Evolutionary conservation across 1,139 yeast species (phyloP), one percentile per base, ranked within the genome.

Genomic region (Lodderomyces beijingensis): DNA sequence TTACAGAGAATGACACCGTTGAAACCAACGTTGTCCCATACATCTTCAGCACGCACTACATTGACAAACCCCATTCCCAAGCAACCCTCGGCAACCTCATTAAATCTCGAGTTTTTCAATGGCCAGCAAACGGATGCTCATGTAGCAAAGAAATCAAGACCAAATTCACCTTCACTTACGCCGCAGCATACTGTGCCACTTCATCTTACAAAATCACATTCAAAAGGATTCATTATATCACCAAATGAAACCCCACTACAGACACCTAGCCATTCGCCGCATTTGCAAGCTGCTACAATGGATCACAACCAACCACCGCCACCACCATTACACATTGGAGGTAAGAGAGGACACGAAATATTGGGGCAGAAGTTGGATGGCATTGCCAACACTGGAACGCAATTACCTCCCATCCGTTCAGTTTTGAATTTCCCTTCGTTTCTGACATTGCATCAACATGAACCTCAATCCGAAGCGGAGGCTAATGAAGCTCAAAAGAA

Each of bases 181-280:
- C 16, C 18, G 25, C 25, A 9, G 17, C n/a, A 36, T 18, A n/a
- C 18, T 30, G 17, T 15, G 31, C 10, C 26, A 19, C 13, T 25
- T 29, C 16, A 31, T 16, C 12, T 33, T 18, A 30, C 33, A 32
- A 18, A 13, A 12, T 16, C 40, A 8, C 10, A 12, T n/a, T 23
- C 25, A 23, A 23, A 23, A 34, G 33, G 4, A 34, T 50, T 50
- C 33, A 24, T 35, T 2, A 49, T 51, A 16, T 44, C 43, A 5
- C 53, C 43, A 29, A 43, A 34, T 38, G 52, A 44, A 26, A 43
- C 50, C 14, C 47, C 47, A 19, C 43, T 51, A 22, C 51, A 50
- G 28, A 66, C 74, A 0, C 74, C 74, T n/a, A 51, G 57, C 17
- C 70, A 65, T 34, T 60, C 70, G 22, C 74, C 74, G 4, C 66